Base-by-base conservation (phyloP, 768 basidiomycete species). In the Tulasnella sp. region DNA sequence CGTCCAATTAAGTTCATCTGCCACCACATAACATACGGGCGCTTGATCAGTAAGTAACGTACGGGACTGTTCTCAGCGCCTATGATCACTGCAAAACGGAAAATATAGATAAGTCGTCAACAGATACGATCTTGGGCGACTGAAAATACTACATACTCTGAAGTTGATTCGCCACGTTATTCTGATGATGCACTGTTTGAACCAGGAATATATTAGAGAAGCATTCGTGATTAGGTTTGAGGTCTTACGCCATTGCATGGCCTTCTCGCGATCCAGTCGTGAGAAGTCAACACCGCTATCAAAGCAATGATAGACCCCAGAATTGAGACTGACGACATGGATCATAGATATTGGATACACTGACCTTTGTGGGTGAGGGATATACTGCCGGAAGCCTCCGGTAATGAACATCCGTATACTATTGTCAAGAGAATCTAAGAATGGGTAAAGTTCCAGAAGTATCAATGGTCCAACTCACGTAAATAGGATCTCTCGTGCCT, bases 21-120 rank as follows among this genome's bases (percentile, higher is more conserved):
- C 58, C 58, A 59, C 58, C 58, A 59, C 4, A 59, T 59, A 15
- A 59, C 29, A 51, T 59, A 59, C 19, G 58, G 58, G 11, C 58
- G 58, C 2, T 42, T 50, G 19, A 51, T 24, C 9, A 59, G 32
- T 5, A 59, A 19, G 13, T 42, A 26, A 29, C 32, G 45, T 3
- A 47, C 45, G 11, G 42, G 48, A 32, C 58, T 41, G 30, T 49
- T 9, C 26, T 29, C 30, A 23, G 34, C 34, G 15, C 21, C 23
- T 21, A 30, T 21, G 8, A 38, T 26, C 7, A 59, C 58, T 59
- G 17, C n/a, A n/a, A 38, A 38, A 44, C 3, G 10, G n/a, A n/a
- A 1, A 29, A 3, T 44, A 42, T 7, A 10, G 27, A 32, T 42
- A 4, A 3, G 19, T 24, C 23, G 7, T 30, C 48, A 15, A 17